Evolutionary conservation across 2,329 filamentous ascomycete species (phyloP), one percentile per base, ranked within the genome.

Genomic region (Whalleya microplaca): DNA sequence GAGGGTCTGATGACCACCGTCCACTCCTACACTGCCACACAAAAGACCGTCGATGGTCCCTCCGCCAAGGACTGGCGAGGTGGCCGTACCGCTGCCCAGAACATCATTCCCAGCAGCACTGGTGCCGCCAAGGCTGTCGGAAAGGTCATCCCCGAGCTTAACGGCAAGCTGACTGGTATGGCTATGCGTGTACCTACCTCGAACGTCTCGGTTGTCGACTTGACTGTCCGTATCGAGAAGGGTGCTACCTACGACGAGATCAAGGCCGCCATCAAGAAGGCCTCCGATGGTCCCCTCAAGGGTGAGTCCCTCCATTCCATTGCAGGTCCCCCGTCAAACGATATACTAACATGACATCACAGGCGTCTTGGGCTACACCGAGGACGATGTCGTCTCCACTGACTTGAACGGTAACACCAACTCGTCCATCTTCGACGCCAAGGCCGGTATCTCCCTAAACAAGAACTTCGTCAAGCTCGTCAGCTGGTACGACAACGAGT

Each of bases 111-210:
- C 80, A 92, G 88, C 84, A 96, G 91, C 87, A 99, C 95, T 67
- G 95, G 95, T 88, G 95, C 95, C 79, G 95, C 95, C 78, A 99
- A 99, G 92, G 95, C 95, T 76, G 95, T 99, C 82, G 95, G 95
- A 83, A 99, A 99, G 90, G 95, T 98, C 84, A 98, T 98, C 74
- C 95, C 95, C 71, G 82, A 86, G 70, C 88, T 99, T 69, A 98
- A 98, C 83, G 95, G 95, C 87, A 99, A 99, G 89, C 92, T 98
- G 69, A 99, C 95, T 68, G 95, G 95, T 83, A 98, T 99, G 95
- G 86, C 95, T 73, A 95, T 99, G 90, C 95, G 95, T 90, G 94
- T 99, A 58, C 95, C 95, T 70, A 98, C 95, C 70, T 80, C 91
- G 85, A 98, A 99, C 85, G 95, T 99, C 78, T 99, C 95, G 71